These are phyloP conservation scores for Pleurotus platypus DNA, from an alignment of 768 basidiomycete genomes.

Conservation along the genomic window DNA sequence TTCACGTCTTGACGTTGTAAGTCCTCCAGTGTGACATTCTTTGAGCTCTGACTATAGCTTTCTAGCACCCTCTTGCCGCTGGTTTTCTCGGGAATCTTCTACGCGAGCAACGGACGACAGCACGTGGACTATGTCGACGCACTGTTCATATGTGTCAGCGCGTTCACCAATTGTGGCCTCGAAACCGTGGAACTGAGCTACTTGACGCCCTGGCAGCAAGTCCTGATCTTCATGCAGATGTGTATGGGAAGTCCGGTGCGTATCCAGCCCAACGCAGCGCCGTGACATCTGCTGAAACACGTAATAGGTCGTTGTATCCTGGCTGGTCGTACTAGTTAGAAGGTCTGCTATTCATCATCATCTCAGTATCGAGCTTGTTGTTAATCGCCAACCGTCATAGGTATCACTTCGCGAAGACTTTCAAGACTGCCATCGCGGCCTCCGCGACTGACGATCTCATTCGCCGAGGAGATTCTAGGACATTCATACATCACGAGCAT, in stretches of 20 bases:
- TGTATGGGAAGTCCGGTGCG: conserved; percentile 71
- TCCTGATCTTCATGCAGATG: conserved; percentile 73
- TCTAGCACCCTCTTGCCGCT: conserved; percentile 73
- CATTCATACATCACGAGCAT: too few species aligned
- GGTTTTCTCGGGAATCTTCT: conserved; percentile 75
- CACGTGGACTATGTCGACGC: conserved; percentile 76
- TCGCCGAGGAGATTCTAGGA: too few species aligned
- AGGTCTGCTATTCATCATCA: conserved; percentile 34
- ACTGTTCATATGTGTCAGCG: conserved; percentile 73
- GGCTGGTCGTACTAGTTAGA: conserved; percentile 78
- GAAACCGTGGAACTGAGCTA: conserved; percentile 64
- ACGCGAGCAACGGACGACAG: conserved; percentile 72
- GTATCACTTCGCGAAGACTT: too few species aligned
- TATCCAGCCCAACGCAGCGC: conserved; percentile 11
- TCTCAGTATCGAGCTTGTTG: too few species aligned
- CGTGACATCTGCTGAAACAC: not conserved
- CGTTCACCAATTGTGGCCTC: conserved; percentile 76
- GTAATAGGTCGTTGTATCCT: conserved; percentile 69
- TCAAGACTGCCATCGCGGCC: too few species aligned
- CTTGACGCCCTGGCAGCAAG: conserved; percentile 68
- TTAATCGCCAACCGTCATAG: too few species aligned
- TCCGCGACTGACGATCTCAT: too few species aligned
- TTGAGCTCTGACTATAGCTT: conserved; percentile 10
- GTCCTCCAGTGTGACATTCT: conserved; percentile 17
- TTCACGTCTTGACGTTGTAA: conserved; percentile 61